Base-by-base conservation (phyloP, 2,329 filamentous ascomycete genomes). In the Diplodia sapinea region DNA sequence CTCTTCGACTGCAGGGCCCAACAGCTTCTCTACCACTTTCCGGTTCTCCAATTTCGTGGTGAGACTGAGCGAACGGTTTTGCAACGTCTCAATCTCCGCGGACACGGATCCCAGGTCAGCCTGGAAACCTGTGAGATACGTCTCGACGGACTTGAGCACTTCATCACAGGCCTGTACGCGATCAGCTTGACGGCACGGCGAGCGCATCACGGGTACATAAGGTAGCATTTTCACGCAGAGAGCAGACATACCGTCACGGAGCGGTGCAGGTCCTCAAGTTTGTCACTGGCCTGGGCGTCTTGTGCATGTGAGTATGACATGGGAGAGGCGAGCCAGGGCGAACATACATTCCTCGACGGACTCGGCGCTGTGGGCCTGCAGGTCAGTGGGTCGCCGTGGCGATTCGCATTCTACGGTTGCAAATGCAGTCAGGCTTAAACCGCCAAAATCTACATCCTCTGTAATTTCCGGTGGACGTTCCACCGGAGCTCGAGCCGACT, bases 81-180 rank as follows among this genome's bases (percentile, higher is more conserved):
- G 95, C 50, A 99, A 82, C 2, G 89, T 93, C 79, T 99, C 95
- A 63, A 99, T 99, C 77, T 99, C 95, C 7, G 93, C 90, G 1
- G 95, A 97, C 13, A 99, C 95, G 15, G 89, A 87, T 9, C 93
- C 94, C 12, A 99, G 87, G 78, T 99, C 96, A 69, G 93, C 91
- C 76, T 96, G 93, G 76, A 99, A 99, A 77, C 90, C 94, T 47
- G 91, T 91, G 65, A 99, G 84, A 77, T 97, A 98, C 38, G 88
- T 89, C 81, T 99, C 94, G 66, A 99, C 95, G 0, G 94, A 97
- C 78, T 89, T 91, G 55, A 98, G 86, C 62, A 98, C 92, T 76
- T 96, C 91, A 79, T 99, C 95, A 81, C 94, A 99, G 62, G 92
- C 91, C 76, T 73, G 12, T 6, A 40, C 15, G 6, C 38, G 23